phyloP scores from a whole-genome alignment of 2,329 filamentous ascomycete species.

The Seiridium cupressi region DNA sequence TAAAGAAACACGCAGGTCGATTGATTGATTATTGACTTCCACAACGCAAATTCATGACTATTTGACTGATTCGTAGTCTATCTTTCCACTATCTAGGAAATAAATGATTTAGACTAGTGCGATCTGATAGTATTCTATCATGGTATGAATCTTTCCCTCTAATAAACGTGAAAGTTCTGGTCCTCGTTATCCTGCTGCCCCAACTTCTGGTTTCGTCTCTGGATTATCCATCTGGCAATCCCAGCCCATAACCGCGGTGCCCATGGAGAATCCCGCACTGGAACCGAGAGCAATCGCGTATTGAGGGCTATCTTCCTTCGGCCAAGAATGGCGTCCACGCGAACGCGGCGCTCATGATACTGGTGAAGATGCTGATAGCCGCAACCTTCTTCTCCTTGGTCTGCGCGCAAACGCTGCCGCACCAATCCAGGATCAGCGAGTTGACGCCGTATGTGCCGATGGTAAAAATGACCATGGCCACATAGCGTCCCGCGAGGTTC shows the following conservation, averaged over 20 bases:
- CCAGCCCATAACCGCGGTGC: slow-evolving; percentile 7
- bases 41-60: too few species aligned
- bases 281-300: slow-evolving; percentile 30
- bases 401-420: slow-evolving; percentile 36
- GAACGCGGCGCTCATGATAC: slow-evolving; percentile 32
- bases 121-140: too few species aligned
- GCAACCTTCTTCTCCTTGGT: slow-evolving; percentile 46
- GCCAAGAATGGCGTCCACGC: slow-evolving; percentile 39
- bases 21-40: too few species aligned
- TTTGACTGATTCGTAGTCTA: too few species aligned
- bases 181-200: neutral
- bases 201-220: slow-evolving; percentile 1
- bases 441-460: slow-evolving; percentile 36
- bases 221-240: neutral
- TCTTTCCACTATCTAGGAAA: too few species aligned
- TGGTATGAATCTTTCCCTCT: neutral
- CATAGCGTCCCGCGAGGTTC: slow-evolving; percentile 6
- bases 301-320: slow-evolving; percentile 27
- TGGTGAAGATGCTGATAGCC: slow-evolving; percentile 33
- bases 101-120: too few species aligned
- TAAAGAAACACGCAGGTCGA: too few species aligned
- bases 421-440: slow-evolving; percentile 44
- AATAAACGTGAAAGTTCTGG: slow-evolving; percentile 3
- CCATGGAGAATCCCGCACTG: slow-evolving; percentile 26
- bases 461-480: slow-evolving; percentile 22